A percentile compares a stretch with the other conserved stretches of the same genome.
Evolutionary conservation across 768 basidiomycete genomes (phyloP).

Genomic region (Termitomyces sp.): DNA sequence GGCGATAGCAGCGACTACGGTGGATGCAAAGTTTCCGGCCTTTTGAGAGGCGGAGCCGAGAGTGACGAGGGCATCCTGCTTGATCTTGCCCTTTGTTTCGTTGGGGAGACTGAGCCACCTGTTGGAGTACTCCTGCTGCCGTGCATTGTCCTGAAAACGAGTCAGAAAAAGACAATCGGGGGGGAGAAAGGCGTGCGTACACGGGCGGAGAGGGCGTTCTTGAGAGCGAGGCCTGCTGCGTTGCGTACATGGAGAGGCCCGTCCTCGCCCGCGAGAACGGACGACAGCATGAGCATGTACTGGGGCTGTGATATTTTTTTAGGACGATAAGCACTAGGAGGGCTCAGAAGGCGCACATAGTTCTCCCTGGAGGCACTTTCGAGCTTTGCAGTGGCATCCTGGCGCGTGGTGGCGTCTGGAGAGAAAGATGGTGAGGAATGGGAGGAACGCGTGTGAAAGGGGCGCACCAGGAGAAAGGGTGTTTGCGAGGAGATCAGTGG

Average conservation of each 20-base stretch:
- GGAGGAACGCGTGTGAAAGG: slow-evolving; percentile 30
- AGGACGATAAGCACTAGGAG: slow-evolving; percentile 19
- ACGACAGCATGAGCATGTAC: slow-evolving; percentile 89
- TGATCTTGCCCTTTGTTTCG: slow-evolving; percentile 76
- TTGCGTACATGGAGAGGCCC: slow-evolving; percentile 76
- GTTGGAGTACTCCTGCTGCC: slow-evolving; percentile 72
- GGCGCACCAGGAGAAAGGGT: slow-evolving; percentile 85
- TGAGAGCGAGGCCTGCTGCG: slow-evolving; percentile 95
- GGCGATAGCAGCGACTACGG: slow-evolving; percentile 93
- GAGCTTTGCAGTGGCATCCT: slow-evolving; percentile 87
- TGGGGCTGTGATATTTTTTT: slow-evolving; percentile 65
- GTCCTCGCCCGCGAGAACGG: slow-evolving; percentile 77
- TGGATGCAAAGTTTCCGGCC: slow-evolving; percentile 86
- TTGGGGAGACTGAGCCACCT: slow-evolving; percentile 81
- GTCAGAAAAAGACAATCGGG: slow-evolving; percentile 16
- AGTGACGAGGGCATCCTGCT: slow-evolving; percentile 80
- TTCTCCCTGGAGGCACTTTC: slow-evolving; percentile 84
- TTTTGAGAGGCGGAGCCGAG: slow-evolving; percentile 71
- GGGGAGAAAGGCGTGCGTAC: slow-evolving; percentile 48
- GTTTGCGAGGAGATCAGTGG: slow-evolving; percentile 86
- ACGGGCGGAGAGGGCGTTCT: slow-evolving; percentile 89
- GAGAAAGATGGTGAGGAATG: slow-evolving; percentile 20
- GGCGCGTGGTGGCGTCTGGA: slow-evolving; percentile 85
- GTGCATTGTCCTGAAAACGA: slow-evolving; percentile 59
- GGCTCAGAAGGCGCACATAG: slow-evolving; percentile 62